Evolutionary conservation across 805 yeast species (phyloP).

Genomic region (Candida vaughaniae): DNA sequence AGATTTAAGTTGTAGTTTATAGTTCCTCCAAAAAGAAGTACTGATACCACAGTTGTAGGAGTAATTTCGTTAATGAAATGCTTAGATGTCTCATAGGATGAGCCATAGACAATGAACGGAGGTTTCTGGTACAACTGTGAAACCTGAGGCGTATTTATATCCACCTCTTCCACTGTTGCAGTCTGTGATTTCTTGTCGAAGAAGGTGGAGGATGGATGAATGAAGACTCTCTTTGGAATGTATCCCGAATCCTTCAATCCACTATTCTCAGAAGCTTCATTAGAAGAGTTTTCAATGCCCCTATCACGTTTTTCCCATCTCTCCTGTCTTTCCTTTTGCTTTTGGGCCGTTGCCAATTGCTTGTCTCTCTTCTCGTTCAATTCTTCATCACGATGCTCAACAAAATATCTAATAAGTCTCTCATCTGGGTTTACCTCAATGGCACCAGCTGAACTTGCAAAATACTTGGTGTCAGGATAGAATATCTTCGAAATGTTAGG

Average conservation of each 20-base stretch:
- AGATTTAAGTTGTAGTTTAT: conserved; percentile 55
- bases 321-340: conserved; percentile 8
- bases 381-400: conserved; percentile 5
- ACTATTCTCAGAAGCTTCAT: background rate
- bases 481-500: conserved; percentile 84
- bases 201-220: conserved; percentile 83
- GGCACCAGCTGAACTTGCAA: conserved; percentile 72
- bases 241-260: background rate
- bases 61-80: conserved; percentile 73
- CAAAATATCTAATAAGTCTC: conserved; percentile 43
- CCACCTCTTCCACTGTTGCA: conserved; percentile 24
- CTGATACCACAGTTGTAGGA: conserved; percentile 70
- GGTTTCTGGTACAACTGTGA: conserved; percentile 23
- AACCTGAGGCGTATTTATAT: conserved; percentile 39
- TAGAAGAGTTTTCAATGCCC: background rate
- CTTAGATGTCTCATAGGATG: conserved; percentile 64
- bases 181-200: conserved; percentile 45
- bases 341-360: conserved; percentile 6
- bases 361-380: conserved; percentile 2
- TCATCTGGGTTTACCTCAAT: conserved; percentile 87
- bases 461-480: conserved; percentile 75
- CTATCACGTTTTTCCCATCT: conserved; percentile 7
- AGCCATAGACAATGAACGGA: conserved; percentile 62
- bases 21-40: conserved; percentile 80
- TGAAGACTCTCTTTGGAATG: conserved; percentile 54